phyloP scores from a whole-genome alignment of 1,284 basidiomycete species.

The Phellinidium pouzarii region DNA sequence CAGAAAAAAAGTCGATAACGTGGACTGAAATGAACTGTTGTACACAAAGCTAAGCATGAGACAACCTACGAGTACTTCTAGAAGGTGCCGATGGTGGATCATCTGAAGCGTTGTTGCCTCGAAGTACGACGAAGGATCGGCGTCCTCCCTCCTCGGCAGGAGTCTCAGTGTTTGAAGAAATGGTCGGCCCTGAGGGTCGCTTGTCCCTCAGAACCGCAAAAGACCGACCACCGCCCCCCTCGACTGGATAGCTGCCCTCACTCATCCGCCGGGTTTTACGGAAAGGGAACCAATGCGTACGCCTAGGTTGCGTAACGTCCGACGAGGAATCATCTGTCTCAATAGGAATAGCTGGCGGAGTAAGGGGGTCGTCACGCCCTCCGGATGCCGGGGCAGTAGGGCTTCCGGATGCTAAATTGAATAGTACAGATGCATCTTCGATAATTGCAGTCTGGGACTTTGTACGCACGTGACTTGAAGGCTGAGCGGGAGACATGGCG shows the following conservation, averaged over 20 bases:
- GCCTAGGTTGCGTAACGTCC: slow-evolving; percentile 30
- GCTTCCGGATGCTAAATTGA: slow-evolving; percentile 19
- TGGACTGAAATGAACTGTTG: not conserved
- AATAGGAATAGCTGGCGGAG: slow-evolving; percentile 18
- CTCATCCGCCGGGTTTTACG: slow-evolving; percentile 53
- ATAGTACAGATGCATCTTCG: slow-evolving; percentile 41
- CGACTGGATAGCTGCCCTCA: slow-evolving; percentile 38
- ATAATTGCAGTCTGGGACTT: slow-evolving; percentile 77
- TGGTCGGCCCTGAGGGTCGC: slow-evolving; percentile 23
- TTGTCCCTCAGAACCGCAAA: slow-evolving; percentile 64
- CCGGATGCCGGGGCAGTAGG: slow-evolving; percentile 16
- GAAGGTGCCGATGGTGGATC: slow-evolving; percentile 19
- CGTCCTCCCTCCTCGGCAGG: slow-evolving; percentile 20
- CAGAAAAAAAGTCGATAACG: not conserved
- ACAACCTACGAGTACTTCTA: slow-evolving; percentile 9
- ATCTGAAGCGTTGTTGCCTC: slow-evolving; percentile 23
- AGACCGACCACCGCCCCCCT: slow-evolving; percentile 39
- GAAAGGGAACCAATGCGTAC: slow-evolving; percentile 63
- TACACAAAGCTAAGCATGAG: slow-evolving; percentile 5
- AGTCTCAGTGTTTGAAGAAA: not conserved
- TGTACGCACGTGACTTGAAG: slow-evolving; percentile 48
- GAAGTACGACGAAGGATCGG: slow-evolving; percentile 32
- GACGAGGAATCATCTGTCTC: slow-evolving; percentile 22
- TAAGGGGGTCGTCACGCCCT: slow-evolving; percentile 11
- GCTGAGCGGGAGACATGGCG: slow-evolving; percentile 49